These are phyloP conservation scores for Phyllosticta citribraziliensis DNA, from an alignment of 2,329 filamentous ascomycete species.

Conservation along the genomic window DNA sequence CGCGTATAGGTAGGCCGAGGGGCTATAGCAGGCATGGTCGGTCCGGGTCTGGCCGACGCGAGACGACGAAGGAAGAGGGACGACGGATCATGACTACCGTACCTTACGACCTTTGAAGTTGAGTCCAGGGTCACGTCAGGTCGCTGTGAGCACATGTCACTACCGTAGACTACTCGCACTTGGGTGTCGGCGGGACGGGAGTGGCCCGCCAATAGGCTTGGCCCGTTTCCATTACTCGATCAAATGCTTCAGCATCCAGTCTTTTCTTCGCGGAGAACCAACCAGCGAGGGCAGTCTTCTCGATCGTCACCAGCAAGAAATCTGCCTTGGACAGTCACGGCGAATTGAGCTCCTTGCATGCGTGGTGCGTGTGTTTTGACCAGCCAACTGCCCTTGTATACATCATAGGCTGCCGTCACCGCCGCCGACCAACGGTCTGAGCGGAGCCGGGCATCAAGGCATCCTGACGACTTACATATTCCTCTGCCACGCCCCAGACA, in stretches of 20 bases:
- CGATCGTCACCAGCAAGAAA: neutral
- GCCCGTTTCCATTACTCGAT: slow-evolving; percentile 12
- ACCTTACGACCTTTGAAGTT: too few species aligned
- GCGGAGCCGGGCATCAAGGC: neutral
- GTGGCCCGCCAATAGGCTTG: slow-evolving; percentile 4
- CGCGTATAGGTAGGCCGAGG: neutral
- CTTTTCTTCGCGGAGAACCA: slow-evolving; percentile 3
- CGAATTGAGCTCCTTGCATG: neutral
- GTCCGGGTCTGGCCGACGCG: neutral
- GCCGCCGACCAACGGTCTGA: neutral
- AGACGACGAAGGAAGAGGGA: neutral
- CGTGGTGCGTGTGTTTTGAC: neutral
- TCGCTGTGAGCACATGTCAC: neutral
- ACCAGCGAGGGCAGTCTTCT: neutral
- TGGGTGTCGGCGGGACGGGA: neutral
- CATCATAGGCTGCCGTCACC: neutral
- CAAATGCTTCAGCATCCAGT: slow-evolving; percentile 7
- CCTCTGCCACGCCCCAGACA: neutral
- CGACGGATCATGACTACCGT: neutral
- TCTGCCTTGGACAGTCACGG: neutral
- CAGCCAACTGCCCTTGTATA: neutral
- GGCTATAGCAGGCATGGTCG: neutral
- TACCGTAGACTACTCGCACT: too few species aligned
- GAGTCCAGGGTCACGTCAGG: too few species aligned
- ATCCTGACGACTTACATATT: neutral